Base-by-base conservation (phyloP, 2,329 filamentous ascomycete genomes). In the Neonectria sp. region DNA sequence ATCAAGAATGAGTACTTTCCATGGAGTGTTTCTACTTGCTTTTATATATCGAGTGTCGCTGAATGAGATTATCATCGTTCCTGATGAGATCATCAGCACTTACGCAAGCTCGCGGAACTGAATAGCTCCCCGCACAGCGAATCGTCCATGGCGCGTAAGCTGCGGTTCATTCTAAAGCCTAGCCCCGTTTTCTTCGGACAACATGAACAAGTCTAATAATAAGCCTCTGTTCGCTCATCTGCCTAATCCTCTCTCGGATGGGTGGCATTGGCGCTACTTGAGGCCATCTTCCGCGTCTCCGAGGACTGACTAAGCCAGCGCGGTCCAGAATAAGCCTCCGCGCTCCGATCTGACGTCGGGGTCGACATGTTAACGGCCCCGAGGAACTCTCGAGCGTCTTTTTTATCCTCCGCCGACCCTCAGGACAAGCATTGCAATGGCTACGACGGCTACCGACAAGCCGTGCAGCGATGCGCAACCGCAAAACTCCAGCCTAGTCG, bases 271-370 rank as follows among this genome's bases (percentile, higher is more conserved):
- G 17, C 48, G 48, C 48, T 29, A 51, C 48, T 33, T 21, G 29
- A 31, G 11, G 48, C 31, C 27, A 52, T 52, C 48, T n/a, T 33
- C 29, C 27, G 48, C 25, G 25, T 27, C 13, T 13, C 25, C 12
- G 11, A 17, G 24, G 7, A 49, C 15, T 49, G 25, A 40, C 25
- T 57, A 57, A 57, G 55, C 37, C 37, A 9, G 37, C 55, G 55
- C 55, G 55, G 55, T 40, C 24, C 31, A 57, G n/a, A 31, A 57
- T 46, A 57, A 57, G 37, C 33, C 24, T 57, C 55, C 55, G 55
- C 55, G 12, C 25, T 46, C 55, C 25, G 55, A 12, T 45, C 15
- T 12, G 31, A 6, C 31, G 21, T 45, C 55, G 37, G 33, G 6
- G 25, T 27, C 55, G 55, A 51, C 52, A 7, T 40, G 29, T 40